Conservation (phyloP, 768 basidiomycete species). For the Cyclocybe cylindracea region DNA sequence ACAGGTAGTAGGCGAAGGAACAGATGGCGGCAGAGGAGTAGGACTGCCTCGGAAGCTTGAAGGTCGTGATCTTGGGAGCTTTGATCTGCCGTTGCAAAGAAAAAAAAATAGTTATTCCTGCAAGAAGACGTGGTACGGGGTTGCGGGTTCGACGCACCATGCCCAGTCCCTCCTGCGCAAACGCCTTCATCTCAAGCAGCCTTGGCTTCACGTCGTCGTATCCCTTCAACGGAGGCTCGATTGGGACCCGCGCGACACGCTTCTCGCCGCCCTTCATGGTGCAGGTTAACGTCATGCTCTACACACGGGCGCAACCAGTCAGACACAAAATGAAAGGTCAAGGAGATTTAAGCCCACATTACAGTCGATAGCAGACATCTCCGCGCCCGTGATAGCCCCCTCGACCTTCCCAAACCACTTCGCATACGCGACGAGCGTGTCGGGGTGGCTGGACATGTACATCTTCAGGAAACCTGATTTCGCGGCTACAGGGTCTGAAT, state of each 20-base stretch:
- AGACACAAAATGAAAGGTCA: neutral
- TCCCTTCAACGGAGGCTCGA: constrained; percentile 71
- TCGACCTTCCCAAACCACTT: constrained; percentile 71
- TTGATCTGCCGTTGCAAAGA: constrained; percentile 44
- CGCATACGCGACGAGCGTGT: constrained; percentile 83
- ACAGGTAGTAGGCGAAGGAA: constrained; percentile 31
- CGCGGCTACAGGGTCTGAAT: constrained; percentile 60
- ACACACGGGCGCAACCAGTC: neutral
- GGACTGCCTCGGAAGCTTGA: constrained; percentile 42
- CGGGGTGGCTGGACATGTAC: constrained; percentile 86
- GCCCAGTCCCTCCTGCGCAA: constrained; percentile 78
- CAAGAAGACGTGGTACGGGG: neutral
- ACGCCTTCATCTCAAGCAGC: constrained; percentile 75
- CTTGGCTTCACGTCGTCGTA: constrained; percentile 86
- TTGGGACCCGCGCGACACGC: constrained; percentile 53
- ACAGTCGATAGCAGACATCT: constrained; percentile 69
- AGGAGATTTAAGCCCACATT: constrained; percentile 43
- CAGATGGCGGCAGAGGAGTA: constrained; percentile 18
- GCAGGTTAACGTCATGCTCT: constrained; percentile 77
- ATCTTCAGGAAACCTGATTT: constrained; percentile 76
- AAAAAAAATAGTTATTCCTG: neutral
- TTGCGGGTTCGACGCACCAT: constrained; percentile 52
- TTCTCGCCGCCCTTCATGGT: constrained; percentile 47
- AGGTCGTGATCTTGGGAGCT: constrained; percentile 60
- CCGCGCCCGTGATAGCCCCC: constrained; percentile 56